Evolutionary conservation across 345 rosid species (phyloP).

Genomic region (Cardiospermum halicacabum): DNA sequence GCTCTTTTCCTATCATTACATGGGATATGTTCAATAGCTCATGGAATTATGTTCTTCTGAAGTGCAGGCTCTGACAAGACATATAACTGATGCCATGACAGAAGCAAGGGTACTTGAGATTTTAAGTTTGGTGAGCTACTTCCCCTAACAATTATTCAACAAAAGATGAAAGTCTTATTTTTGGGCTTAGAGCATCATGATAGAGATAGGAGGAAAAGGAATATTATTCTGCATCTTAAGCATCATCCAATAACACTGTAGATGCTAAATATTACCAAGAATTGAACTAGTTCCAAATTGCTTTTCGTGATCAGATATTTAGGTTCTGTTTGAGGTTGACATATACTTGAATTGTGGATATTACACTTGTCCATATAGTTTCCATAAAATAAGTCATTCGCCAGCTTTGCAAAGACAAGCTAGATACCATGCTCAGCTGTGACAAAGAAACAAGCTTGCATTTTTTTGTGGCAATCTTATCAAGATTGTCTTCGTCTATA

Average conservation of each 20-base stretch:
- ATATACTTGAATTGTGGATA: no score
- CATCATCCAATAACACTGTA: neutral
- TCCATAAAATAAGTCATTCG: neutral
- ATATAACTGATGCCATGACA: slow-evolving; percentile 76
- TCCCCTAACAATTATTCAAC: no score
- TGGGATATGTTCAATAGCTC: neutral
- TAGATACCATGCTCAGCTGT: neutral
- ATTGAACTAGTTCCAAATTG: neutral
- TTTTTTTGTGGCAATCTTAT: neutral
- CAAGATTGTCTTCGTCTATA: neutral
- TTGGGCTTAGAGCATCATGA: no score
- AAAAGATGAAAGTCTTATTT: no score
- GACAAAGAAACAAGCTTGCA: neutral
- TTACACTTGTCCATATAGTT: no score
- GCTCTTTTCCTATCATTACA: neutral
- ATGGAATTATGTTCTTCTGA: slow-evolving; percentile 4
- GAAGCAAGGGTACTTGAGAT: slow-evolving; percentile 77
- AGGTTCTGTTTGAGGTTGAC: neutral
- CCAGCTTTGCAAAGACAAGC: neutral
- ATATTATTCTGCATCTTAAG: no score
- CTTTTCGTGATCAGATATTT: neutral
- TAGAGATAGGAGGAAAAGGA: no score
- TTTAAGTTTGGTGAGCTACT: slow-evolving; percentile 63
- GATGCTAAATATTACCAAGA: neutral
- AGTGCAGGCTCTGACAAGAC: slow-evolving; percentile 64